Evolutionary conservation across 2,329 filamentous ascomycete species (phyloP), one percentile per base, ranked within the genome.

Genomic region (Claviceps cyperi): DNA sequence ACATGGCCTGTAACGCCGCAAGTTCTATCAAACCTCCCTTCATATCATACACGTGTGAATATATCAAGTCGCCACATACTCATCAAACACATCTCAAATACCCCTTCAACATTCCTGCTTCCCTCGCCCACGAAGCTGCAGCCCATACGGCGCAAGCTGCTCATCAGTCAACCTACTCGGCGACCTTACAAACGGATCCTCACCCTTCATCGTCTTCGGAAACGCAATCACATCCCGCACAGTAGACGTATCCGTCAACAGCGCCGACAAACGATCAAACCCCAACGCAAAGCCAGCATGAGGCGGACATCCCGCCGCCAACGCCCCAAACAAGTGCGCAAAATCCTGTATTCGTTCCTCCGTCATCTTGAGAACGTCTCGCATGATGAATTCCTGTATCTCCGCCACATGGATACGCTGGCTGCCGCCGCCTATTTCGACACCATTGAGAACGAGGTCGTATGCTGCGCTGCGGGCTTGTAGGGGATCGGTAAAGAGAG

Each of bases 191-290:
- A 94, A 77, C 51, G 80, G 66, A 67, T 98, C 92, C 61, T 94
- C 86, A 0, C 92, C 90, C 63, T 82, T 89, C 53, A 88, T 89
- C 54, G 80, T 90, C 72, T 98, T 98, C 0, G 92, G 94, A 61
- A 98, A 98, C 0, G 90, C 90, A 65, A 98, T 96, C 1, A 98
- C 91, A 68, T 98, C 91, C 52, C 86, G 74, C 3, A 98, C 84
- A 1, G 84, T 89, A 11, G 84, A 75, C 35, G 77, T 83, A 1
- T 83, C 84, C 21, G 84, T 77, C 73, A 98, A 77, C 1, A 95
- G 71, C 0, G 91, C 84, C 39, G 92, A 75, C 46, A 98, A 66
- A 4, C 92, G 76, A 64, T 98, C 92, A 63, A 96, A 95, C 0
- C 92, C 92, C 15, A 98, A 70, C 0, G 92, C 92, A 55, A 98